Conservation (phyloP, 2,329 filamentous ascomycete species). For the Colletotrichum sp. region DNA sequence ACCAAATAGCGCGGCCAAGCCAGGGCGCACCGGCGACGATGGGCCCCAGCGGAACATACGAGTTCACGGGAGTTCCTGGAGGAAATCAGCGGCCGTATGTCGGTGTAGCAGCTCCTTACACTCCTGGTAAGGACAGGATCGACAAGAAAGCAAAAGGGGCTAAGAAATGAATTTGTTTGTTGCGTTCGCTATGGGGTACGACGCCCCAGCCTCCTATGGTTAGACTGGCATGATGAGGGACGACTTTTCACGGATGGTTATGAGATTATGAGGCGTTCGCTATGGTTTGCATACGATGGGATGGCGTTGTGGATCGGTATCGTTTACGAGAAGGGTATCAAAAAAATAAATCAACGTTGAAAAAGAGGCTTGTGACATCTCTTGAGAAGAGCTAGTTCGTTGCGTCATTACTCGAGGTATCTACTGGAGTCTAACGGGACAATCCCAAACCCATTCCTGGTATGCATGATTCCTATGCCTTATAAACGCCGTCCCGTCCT, state of each 20-base stretch:
- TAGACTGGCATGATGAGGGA: not conserved
- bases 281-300: not conserved
- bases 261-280: conserved; percentile 6
- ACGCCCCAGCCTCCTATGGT: not conserved
- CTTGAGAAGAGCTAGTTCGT: conserved; percentile 5
- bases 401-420: conserved; percentile 20
- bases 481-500: conserved; percentile 12
- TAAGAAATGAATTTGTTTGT: conserved; percentile 28
- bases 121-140: conserved; percentile 56
- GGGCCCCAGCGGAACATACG: conserved; percentile 51
- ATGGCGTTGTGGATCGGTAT: not conserved
- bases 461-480: conserved; percentile 18
- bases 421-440: conserved; percentile 19
- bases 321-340: not conserved
- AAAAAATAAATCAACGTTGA: not conserved
- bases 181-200: not conserved
- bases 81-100: conserved; percentile 49
- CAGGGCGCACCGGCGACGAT: conserved; percentile 56
- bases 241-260: not conserved
- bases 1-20: conserved; percentile 72
- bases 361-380: not conserved
- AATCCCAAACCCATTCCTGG: conserved; percentile 12
- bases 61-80: conserved; percentile 47
- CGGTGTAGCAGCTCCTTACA: conserved; percentile 63
- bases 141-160: conserved; percentile 38